phyloP scores from a whole-genome alignment of 768 basidiomycete species.

The Trichaptum fuscoviolaceum region DNA sequence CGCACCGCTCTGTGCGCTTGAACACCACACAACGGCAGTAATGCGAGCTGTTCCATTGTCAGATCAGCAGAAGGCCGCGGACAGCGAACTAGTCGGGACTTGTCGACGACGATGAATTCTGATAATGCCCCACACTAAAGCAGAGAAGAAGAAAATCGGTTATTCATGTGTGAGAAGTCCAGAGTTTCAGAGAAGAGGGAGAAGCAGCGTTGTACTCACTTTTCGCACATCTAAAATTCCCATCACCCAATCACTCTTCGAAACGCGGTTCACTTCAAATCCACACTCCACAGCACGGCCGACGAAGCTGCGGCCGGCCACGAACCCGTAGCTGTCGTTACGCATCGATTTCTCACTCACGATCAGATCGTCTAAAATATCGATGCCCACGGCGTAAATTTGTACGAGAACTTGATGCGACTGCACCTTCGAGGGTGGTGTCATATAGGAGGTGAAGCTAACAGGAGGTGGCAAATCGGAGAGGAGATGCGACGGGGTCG shows the following conservation, averaged over 20 bases:
- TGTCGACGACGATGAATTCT: constrained; percentile 84
- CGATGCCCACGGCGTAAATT: constrained; percentile 85
- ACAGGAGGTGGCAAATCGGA: constrained; percentile 27
- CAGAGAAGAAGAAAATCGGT: constrained; percentile 8
- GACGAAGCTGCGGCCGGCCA: constrained; percentile 85
- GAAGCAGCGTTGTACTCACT: constrained; percentile 40
- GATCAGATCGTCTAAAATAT: constrained; percentile 65
- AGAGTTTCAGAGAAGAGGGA: constrained; percentile 12
- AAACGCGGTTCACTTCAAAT: constrained; percentile 65
- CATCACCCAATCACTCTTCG: constrained; percentile 83
- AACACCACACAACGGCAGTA: constrained; percentile 74
- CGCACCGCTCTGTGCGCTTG: constrained; percentile 80
- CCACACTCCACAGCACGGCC: constrained; percentile 81
- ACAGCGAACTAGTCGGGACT: constrained; percentile 35
- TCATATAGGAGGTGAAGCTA: constrained; percentile 65
- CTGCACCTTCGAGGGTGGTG: constrained; percentile 70
- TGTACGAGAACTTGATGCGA: constrained; percentile 72
- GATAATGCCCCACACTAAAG: constrained; percentile 75
- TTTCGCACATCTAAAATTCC: constrained; percentile 76
- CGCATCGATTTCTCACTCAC: constrained; percentile 36
- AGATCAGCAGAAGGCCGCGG: constrained; percentile 26
- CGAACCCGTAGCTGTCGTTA: constrained; percentile 47
- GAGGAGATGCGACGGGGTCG: constrained; percentile 1
- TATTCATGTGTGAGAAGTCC: constrained; percentile 11
- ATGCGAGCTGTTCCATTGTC: constrained; percentile 69